A percentile compares a stretch with the other conserved stretches of the same genome.
Conservation (phyloP, 768 basidiomycete genomes). For the Psilocybe azurescens region DNA sequence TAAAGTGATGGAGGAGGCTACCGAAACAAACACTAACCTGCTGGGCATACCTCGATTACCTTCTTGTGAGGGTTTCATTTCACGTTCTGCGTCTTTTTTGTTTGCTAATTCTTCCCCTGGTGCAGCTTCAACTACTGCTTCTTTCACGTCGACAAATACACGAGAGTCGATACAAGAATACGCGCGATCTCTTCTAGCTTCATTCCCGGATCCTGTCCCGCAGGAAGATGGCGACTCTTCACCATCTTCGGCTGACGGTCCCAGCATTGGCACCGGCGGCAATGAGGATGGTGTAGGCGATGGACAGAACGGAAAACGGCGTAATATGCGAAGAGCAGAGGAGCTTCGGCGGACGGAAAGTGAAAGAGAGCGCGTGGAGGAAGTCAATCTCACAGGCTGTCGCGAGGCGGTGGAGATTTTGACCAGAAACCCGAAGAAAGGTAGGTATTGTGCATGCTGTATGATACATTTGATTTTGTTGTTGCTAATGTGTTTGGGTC, state of each 20-base stretch:
- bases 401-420: constrained; percentile 91
- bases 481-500: constrained; percentile 1
- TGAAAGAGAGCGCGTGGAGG: constrained; percentile 45
- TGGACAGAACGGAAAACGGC: constrained; percentile 10
- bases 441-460: constrained; percentile 44
- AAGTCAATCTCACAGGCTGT: constrained; percentile 59
- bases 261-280: background rate
- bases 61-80: constrained; percentile 26
- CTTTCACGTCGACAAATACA: constrained; percentile 27
- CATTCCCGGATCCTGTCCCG: constrained; percentile 40
- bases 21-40: constrained; percentile 18
- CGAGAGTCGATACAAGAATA: constrained; percentile 57
- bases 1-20: constrained; percentile 41
- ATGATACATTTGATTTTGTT: background rate
- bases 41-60: constrained; percentile 25
- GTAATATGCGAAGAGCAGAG: constrained; percentile 28
- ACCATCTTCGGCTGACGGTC: background rate
- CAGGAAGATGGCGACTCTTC: background rate
- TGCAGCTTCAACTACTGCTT: constrained; percentile 12
- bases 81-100: background rate
- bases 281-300: background rate
- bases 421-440: constrained; percentile 88
- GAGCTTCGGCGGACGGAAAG: constrained; percentile 36
- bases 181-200: constrained; percentile 53
- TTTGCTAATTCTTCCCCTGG: background rate